Evolutionary conservation across 129 eudicot species (phyloP), one percentile per base, ranked within the genome.

Genomic region (Arctium minus): DNA sequence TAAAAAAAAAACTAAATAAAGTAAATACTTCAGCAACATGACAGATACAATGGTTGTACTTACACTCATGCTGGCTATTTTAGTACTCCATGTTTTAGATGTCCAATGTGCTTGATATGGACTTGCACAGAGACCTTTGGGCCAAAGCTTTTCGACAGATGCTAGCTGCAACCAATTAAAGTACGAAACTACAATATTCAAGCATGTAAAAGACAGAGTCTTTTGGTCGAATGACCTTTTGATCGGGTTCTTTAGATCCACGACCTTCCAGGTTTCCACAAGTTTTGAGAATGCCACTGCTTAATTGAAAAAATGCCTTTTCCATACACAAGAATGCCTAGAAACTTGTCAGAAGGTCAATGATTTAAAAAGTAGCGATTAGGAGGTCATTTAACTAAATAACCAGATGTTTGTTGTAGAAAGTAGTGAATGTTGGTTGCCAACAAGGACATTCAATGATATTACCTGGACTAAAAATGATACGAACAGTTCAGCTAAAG

Each of bases 61-160:
- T 84, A 96, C 99, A 88, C 95, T 93, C 67, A 96, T 89, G 81
- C 44, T 72, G 77, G 89, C 94, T 42, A 90, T 88, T 84, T 90
- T 89, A 11, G 92, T 86, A 68, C 82, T 78, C 94, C 93, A 91
- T 60, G 88, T 89, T 88, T 89, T 91, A 73, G 91, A 90, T 74
- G 75, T 89, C 99, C 99, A 96, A 5, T 91, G 90, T 80, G 89
- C 99, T 74, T 82, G 84, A 80, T 85, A 93, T 1, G 92, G 81
- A 80, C 99, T 92, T 18, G 92, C 99, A 79, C 99, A 96, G 15
- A 96, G 91, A 77, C 99, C 99, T 88, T 86, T 88, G 15, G 86
- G 42, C 99, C 99, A 96, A 22, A 93, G 96, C 79, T 77, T 86
- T 86, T 89, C 89, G 56, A 96, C 92, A 2, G 98, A 92, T 73